Conservation (phyloP, 306 rosid genomes). For the Rubus idaeus region DNA sequence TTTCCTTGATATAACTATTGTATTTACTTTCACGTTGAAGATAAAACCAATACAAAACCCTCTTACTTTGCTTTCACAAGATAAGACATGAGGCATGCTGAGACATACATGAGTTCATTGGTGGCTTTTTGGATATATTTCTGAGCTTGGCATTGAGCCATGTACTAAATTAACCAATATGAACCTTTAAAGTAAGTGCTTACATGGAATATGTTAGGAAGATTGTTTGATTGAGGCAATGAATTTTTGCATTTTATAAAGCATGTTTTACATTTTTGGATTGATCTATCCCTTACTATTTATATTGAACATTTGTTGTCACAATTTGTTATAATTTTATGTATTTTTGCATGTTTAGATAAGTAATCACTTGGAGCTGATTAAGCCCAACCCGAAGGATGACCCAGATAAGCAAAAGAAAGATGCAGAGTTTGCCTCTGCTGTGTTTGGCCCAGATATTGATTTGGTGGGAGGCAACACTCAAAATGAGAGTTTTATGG, state of each 20-base stretch:
- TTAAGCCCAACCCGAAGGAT: conserved; percentile 85
- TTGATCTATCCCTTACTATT: background rate
- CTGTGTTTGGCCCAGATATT: conserved; percentile 85
- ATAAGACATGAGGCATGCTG: background rate
- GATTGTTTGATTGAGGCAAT: background rate
- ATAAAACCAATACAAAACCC: background rate
- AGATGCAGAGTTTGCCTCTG: conserved; percentile 83
- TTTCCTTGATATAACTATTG: background rate
- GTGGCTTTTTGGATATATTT: background rate
- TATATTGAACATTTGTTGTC: background rate
- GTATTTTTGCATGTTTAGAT: conserved; percentile 44
- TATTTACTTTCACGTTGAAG: background rate
- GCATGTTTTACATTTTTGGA: background rate
- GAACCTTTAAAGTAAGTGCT: conserved; percentile 8
- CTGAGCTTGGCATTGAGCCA: background rate
- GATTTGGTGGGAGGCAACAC: conserved; percentile 79
- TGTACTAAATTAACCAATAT: conserved; percentile 10
- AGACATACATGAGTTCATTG: background rate
- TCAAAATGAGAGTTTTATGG: conserved; percentile 82
- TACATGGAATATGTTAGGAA: background rate
- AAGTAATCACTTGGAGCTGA: conserved; percentile 92
- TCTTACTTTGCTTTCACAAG: background rate
- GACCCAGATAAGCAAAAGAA: conserved; percentile 75
- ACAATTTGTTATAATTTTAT: background rate
- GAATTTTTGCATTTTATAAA: background rate